Base-by-base conservation (phyloP, 805 yeast species). In the Candida verbasci region DNA sequence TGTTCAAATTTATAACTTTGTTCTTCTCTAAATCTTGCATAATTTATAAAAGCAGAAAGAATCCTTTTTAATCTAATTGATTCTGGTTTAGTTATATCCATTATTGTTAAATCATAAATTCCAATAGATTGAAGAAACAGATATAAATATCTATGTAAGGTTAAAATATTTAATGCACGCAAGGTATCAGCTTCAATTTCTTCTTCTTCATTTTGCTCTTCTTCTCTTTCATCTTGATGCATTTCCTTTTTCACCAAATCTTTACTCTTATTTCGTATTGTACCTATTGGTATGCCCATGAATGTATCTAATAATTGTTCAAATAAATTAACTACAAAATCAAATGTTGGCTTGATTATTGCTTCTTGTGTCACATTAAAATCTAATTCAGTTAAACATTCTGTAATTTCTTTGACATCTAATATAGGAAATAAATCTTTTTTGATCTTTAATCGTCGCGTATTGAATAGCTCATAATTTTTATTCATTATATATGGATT, bases 71-170 rank as follows among this genome's bases (percentile, higher is more conserved):
- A 68, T 40, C 95, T 65, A 25, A 55, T 58, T 0, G 84, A 65
- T n/a, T 87, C 95, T 0, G 96, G 96, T 45, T 78, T 78, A 40
- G 76, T 67, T 21, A 88, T 63, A 60, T 88, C 96, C 61, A 75
- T 68, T 34, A 87, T 65, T 29, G 79, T 74, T 51, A 87, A 84
- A 56, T 88, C 95, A 39, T 76, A 69, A 2, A 88, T 74, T 0
- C 95, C 95, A 52, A 91, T 80, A 40, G 74, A 80, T 30, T 70
- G 69, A 45, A 86, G 68, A 54, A 86, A 83, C 49, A 69, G 72
- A 53, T 68, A 71, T 45, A 84, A 72, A 5, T 76, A 75, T 35
- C 78, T 60, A 41, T 80, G 84, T 17, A 82, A 58, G 2, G 77
- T 76, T 14, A 83, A 60, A 9, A 79, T 57, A 38, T 64, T 62